Evolutionary conservation across 2,329 filamentous ascomycete genomes (phyloP), one percentile per base, ranked within the genome.

Genomic region (Botrytis fragariae): DNA sequence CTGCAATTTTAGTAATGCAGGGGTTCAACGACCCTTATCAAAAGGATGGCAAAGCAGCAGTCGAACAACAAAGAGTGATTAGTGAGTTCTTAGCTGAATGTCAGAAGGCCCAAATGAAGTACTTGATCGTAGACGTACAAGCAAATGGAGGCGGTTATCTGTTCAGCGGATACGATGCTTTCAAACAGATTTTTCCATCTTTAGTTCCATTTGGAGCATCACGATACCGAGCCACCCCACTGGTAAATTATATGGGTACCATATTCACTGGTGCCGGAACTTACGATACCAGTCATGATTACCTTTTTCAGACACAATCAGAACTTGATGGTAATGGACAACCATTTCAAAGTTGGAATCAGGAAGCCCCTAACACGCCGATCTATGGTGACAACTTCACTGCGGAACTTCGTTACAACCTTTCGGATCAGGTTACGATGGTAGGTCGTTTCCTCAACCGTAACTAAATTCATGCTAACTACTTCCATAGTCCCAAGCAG

Each of bases 131-230:
- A 72, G 91, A 93, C 74, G 78, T 92, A 12, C 85, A 74, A 39
- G 84, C 83, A 4, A 93, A 93, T 76, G 84, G 83, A 0, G 91
- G 90, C 48, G 90, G 91, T 1, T 79, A 81, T 61, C 77, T 88
- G 20, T 76, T 82, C 22, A 82, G 83, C 3, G 86, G 84, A 1
- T 85, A 84, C 69, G 84, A 87, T 67, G 75, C 86, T 0, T 90
- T 90, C 77, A 79, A 80, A 8, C 78, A 84, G 48, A 76, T 79
- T 69, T 78, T 79, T 59, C 78, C 80, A 57, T 60, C 72, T 35
- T 74, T 78, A 9, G 77, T 67, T 3, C 74, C 72, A n/a, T 64
- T 63, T 22, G 74, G 71, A 68, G 76, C 86, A 0, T 90, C 90
- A 77, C 79, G 81, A 9, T 79, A 67, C 12, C 69, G 72, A 60